Evolutionary conservation across 768 basidiomycete genomes (phyloP), one percentile per base, ranked within the genome.

Genomic region (Suillus subluteus): DNA sequence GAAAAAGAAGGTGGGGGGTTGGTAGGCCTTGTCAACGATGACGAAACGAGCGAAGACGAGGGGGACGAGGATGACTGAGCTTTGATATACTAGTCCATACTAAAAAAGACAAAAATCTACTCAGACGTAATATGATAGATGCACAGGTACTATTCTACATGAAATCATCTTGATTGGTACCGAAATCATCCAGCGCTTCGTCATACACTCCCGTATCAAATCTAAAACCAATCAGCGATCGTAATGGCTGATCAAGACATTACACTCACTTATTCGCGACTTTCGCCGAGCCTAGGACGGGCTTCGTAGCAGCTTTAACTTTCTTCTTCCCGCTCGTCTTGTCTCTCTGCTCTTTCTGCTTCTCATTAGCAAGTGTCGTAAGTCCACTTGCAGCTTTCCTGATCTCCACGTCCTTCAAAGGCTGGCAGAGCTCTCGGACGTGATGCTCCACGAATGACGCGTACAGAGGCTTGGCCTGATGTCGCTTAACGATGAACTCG

Each of bases 251-350:
- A 38, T 38, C 18, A 38, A 37, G 21, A n/a, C 35, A 6, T 58
- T 21, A 40, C 6, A 80, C 84, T 67, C 75, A 91, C 89, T 86
- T 90, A 72, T 75, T 81, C n/a, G 84, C 79, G 16, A 83, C 74
- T 79, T 95, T 97, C 26, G 85, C 82, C 21, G 88, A 85, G 2
- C 94, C 95, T 43, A 98, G 79, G 6, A 78, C 85, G 30, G 96
- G 96, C 76, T 93, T 98, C 21, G 82, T 76, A 0, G 84, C 78
- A 8, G 83, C 78, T 79, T 92, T 92, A 55, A 84, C 79, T 81
- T 96, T 96, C 83, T 95, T 97, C 87, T 96, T 98, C 38, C 95
- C 94, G 67, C 87, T 90, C 2, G 88, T 83, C 76, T 91, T 94
- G 43, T 96, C 94, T 69, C 91, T 86, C 71, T 91, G 89, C 74